These are phyloP conservation scores for Tuber brumale DNA, from an alignment of 495 filamentous ascomycete genomes.

Conservation along the genomic window DNA sequence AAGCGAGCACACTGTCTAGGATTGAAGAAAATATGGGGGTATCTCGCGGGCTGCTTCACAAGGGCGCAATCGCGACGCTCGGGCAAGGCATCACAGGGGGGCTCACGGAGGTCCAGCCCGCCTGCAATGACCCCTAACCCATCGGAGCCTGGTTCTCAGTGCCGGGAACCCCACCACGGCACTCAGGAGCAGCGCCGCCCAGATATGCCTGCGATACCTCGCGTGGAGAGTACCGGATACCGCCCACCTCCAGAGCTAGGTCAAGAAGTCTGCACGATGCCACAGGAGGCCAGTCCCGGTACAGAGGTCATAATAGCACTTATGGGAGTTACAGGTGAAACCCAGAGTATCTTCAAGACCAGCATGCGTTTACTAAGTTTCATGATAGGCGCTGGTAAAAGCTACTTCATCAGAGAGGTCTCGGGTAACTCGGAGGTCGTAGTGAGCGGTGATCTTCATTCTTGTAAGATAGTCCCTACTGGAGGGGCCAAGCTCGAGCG, in stretches of 20 bases:
- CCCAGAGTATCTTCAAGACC: not conserved
- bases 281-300: not conserved
- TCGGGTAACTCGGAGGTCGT: conserved; percentile 24
- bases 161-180: too few relatives aligned
- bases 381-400: conserved; percentile 44
- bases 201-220: not conserved
- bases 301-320: conserved; percentile 39
- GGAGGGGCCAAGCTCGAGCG: not conserved
- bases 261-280: not conserved
- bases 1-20: not conserved
- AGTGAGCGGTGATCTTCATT: conserved; percentile 29
- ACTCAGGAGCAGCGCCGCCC: not conserved
- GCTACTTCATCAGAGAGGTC: conserved; percentile 43
- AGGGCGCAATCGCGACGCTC: not conserved
- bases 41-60: not conserved
- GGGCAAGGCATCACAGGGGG: too few relatives aligned
- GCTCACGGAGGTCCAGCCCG: too few relatives aligned
- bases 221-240: not conserved
- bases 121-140: too few relatives aligned
- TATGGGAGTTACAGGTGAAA: conserved; percentile 45
- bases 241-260: not conserved
- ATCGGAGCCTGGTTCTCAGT: too few relatives aligned
- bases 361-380: not conserved
- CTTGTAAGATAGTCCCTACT: conserved; percentile 17
- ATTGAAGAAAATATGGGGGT: not conserved